Evolutionary conservation across 2,329 filamentous ascomycete species (phyloP).

Genomic region (Verticillium isaacii): DNA sequence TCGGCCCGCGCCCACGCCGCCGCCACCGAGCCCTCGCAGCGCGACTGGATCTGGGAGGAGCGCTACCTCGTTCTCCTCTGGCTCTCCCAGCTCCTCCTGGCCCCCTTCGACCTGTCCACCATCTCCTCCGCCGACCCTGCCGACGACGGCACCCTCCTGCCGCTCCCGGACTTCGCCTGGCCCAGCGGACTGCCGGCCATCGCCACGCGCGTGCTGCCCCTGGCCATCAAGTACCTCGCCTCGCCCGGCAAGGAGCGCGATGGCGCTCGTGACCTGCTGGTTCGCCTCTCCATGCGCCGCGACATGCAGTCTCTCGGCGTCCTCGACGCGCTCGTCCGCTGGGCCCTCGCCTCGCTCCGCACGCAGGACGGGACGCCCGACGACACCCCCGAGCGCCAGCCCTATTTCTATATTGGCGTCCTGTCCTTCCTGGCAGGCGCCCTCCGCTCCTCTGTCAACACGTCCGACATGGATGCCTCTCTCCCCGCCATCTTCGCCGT

Average conservation of each 20-base stretch:
- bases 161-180: slow-evolving; percentile 47
- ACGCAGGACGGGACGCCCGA: slow-evolving; percentile 24
- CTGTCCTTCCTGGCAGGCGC: slow-evolving; percentile 77
- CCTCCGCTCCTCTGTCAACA: slow-evolving; percentile 63
- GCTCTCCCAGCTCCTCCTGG: slow-evolving; percentile 76
- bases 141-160: slow-evolving; percentile 37
- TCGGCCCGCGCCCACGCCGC: background rate
- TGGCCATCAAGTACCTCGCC: slow-evolving; percentile 68
- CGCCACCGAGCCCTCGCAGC: slow-evolving; percentile 2
- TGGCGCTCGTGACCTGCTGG: slow-evolving; percentile 77
- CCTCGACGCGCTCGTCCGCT: slow-evolving; percentile 61
- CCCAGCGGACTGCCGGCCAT: slow-evolving; percentile 63
- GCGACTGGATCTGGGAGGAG: slow-evolving; percentile 73
- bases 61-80: slow-evolving; percentile 83
- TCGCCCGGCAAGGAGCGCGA: slow-evolving; percentile 83
- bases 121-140: slow-evolving; percentile 61
- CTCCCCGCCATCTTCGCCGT: slow-evolving; percentile 61
- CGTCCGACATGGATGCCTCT: slow-evolving; percentile 67
- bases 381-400: slow-evolving; percentile 35
- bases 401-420: slow-evolving; percentile 74
- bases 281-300: slow-evolving; percentile 73
- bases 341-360: slow-evolving; percentile 61
- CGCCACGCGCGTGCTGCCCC: slow-evolving; percentile 61
- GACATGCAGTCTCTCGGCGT: slow-evolving; percentile 83
- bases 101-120: slow-evolving; percentile 84